Evolutionary conservation across 2,329 filamentous ascomycete species (phyloP), one percentile per base, ranked within the genome.

Genomic region (Dactylellina leptospora): DNA sequence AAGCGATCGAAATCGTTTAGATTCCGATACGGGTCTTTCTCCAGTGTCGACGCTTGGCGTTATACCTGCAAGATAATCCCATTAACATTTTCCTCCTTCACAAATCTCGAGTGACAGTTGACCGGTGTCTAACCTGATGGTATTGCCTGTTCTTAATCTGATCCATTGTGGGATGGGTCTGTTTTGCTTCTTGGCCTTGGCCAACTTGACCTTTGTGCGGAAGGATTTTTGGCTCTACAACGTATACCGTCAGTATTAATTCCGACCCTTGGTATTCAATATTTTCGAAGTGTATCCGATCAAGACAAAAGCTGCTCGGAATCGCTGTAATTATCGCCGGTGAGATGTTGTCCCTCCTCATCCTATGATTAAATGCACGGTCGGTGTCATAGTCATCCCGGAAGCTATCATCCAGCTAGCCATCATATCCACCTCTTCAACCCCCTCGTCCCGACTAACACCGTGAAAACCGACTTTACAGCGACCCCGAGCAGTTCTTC

Each of bases 171-270:
- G 95, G 83, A 99, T 97, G 80, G 95, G 95, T 83, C 95, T 90
- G 90, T 99, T 99, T 88, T 97, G 93, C 89, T 96, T 97, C 88
- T 97, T 93, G 83, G 95, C 95, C 88, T 93, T 97, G 82, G 95
- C 95, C 86, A 99, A 92, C 95, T 99, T 99, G 85, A 96, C 90
- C 93, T 99, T 99, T 85, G 93, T 97, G 84, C 93, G 91, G 92
- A 99, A 99, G 83, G 93, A 91, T 90, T 99, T 99, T 87, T 99
- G 92, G 90, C 90, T 93, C 93, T 97, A 83, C 82, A 74, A 71
- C 74, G 64, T 48, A 9, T 8, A 10, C 30, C 23, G 8, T 27
- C 20, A 48, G 51, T 42, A 51, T 53, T 33, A 18, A 85, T 82
- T 76, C 82, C 83, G 77, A 11, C 20, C 3, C 22, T 28, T n/a